A percentile compares a stretch with the other conserved stretches of the same genome.
Evolutionary conservation across 1,284 basidiomycete species (phyloP).

Genomic region (Cronartium quercuum): DNA sequence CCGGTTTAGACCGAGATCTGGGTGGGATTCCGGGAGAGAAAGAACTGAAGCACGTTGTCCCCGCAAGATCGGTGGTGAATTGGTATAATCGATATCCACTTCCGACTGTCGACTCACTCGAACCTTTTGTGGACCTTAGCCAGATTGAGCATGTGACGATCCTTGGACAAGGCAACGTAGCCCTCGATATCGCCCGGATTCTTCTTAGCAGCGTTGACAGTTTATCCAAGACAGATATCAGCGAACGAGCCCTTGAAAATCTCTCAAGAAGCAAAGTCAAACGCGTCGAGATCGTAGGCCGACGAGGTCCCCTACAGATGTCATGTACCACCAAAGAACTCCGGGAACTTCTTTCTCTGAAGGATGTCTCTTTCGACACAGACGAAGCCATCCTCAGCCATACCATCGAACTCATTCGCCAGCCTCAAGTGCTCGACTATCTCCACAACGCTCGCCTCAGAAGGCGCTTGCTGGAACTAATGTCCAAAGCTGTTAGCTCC

Average conservation of each 20-base stretch:
- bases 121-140: slow-evolving; percentile 57
- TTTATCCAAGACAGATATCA: slow-evolving; percentile 72
- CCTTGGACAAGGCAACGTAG: slow-evolving; percentile 94
- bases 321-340: slow-evolving; percentile 93
- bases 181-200: slow-evolving; percentile 86
- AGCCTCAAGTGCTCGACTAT: slow-evolving; percentile 41
- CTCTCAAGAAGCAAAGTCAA: slow-evolving; percentile 62
- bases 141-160: slow-evolving; percentile 66
- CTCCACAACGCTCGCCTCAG: slow-evolving; percentile 50
- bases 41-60: slow-evolving; percentile 57
- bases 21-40: slow-evolving; percentile 47
- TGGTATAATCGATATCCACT: slow-evolving; percentile 94
- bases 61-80: slow-evolving; percentile 81
- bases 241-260: slow-evolving; percentile 65
- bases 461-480: slow-evolving; percentile 53
- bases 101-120: slow-evolving; percentile 50
- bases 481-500: slow-evolving; percentile 47
- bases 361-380: slow-evolving; percentile 61
- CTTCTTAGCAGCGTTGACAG: slow-evolving; percentile 63
- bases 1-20: slow-evolving; percentile 54
- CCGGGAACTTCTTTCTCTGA: slow-evolving; percentile 76
- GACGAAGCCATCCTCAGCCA: slow-evolving; percentile 47
- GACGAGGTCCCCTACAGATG: slow-evolving; percentile 80
- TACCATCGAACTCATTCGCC: slow-evolving; percentile 48
- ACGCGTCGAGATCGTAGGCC: slow-evolving; percentile 74